Base-by-base conservation (phyloP, 2,329 filamentous ascomycete genomes). In the Aureobasidium lini region DNA sequence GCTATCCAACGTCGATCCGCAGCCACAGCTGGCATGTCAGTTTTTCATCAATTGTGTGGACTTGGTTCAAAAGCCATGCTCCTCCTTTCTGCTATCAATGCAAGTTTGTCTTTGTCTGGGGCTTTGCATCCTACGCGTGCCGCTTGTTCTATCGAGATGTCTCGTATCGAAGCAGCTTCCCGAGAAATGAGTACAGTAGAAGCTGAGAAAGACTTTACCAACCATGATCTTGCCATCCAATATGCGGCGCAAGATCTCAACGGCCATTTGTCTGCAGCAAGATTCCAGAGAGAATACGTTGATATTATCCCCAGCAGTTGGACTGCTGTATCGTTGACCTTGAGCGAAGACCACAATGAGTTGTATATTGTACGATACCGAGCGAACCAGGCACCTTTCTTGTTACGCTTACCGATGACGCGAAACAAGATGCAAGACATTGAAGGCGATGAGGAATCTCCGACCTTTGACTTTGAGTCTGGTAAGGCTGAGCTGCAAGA, bases 281-380 rank as follows among this genome's bases (percentile, higher is more conserved):
- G 79, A 29, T 95, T 96, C 67, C 88, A 93, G 69, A 80, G 81
- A 63, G 83, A 92, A 47, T 96, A 91, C 66, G 81, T 96, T 53
- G 89, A 96, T 67, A 87, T 93, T 52, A 84, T 99, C 6, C 95
- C 94, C 0, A 75, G 79, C 40, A 79, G 81, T 6, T 99, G 94
- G 94, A 90, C 85, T 48, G 88, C 92, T 1, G 77, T 99, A 9
- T 97, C 92, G 0, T 76, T 99, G 46, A 88, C 88, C 0, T 74
- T 99, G 15, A 94, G 88, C 68, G 89, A 95, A 57, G 87, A 86
- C 65, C 83, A 81, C 40, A 88, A 90, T 58, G 94, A 97, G 69
- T 81, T 99, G 4, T 91, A 89, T 65, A 86, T 97, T 63, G 92
- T 90, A n/a, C 90, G 90, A 66, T 84, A 96, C 36, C 85, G 89